Evolutionary conservation across 1,284 basidiomycete genomes (phyloP).

Genomic region (Leccinum pachyderme): DNA sequence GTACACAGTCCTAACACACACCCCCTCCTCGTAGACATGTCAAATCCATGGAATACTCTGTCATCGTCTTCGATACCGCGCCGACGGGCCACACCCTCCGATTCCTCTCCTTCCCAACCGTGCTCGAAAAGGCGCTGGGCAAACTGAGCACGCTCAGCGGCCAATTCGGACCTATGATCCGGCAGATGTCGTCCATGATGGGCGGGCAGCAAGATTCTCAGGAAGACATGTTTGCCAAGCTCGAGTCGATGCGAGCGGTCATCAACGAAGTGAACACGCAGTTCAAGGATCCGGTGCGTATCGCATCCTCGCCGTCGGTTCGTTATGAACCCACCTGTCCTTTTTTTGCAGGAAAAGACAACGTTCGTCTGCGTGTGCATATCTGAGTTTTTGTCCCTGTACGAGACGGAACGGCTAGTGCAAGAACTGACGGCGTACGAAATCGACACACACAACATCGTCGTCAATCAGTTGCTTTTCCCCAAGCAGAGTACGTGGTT

Average conservation of each 20-base stretch:
- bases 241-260: slow-evolving; percentile 94
- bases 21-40: slow-evolving; percentile 69
- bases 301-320: neutral
- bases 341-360: slow-evolving; percentile 79
- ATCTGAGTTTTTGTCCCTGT: slow-evolving; percentile 96
- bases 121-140: slow-evolving; percentile 95
- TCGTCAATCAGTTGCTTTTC: slow-evolving; percentile 96
- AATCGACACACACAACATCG: slow-evolving; percentile 98
- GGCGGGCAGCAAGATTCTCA: slow-evolving; percentile 84
- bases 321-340: neutral
- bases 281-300: slow-evolving; percentile 92
- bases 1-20: slow-evolving; percentile 5
- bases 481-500: slow-evolving; percentile 75
- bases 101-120: slow-evolving; percentile 97
- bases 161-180: slow-evolving; percentile 96
- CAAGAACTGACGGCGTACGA: slow-evolving; percentile 96
- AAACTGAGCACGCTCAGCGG: slow-evolving; percentile 92
- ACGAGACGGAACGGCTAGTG: slow-evolving; percentile 97
- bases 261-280: slow-evolving; percentile 99
- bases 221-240: slow-evolving; percentile 98
- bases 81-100: slow-evolving; percentile 98
- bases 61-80: slow-evolving; percentile 99
- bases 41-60: slow-evolving; percentile 99
- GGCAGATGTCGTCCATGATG: slow-evolving; percentile 94
- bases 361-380: slow-evolving; percentile 99